These are phyloP conservation scores for Fragaria iinumae DNA, from an alignment of 306 rosid genomes.

Conservation along the genomic window DNA sequence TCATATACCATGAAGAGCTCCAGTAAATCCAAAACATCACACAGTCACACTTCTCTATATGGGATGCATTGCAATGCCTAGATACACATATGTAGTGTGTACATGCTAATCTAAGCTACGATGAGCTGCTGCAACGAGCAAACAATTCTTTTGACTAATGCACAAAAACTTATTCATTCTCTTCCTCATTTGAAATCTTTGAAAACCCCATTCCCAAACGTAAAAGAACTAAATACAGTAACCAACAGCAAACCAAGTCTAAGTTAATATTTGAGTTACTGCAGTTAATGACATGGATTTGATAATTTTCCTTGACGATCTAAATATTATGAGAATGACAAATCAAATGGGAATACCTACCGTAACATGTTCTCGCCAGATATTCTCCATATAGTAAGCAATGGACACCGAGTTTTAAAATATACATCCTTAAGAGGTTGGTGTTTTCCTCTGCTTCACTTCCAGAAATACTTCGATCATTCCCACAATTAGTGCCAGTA, in stretches of 20 bases:
- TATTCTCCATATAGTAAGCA: slow-evolving; percentile 65
- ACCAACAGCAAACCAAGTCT: not conserved
- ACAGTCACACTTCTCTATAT: not conserved
- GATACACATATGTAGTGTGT: not conserved
- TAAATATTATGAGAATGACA: slow-evolving; percentile 39
- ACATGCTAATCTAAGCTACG: not conserved
- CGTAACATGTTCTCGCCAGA: slow-evolving; percentile 54
- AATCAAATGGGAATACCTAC: slow-evolving; percentile 38
- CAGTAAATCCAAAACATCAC: not conserved
- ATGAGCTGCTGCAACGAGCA: not conserved
- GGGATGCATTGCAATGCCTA: not conserved
- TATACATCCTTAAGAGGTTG: slow-evolving; percentile 22
- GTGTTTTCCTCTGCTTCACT: slow-evolving; percentile 20
- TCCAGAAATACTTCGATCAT: slow-evolving; percentile 5
- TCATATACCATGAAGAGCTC: not conserved
- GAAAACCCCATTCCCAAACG: not conserved
- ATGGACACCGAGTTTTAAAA: slow-evolving; percentile 53
- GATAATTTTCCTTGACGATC: slow-evolving; percentile 19
- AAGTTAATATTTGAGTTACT: not conserved
- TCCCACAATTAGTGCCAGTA: slow-evolving; percentile 19
- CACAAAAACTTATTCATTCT: not conserved
- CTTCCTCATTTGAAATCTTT: too few relatives aligned
- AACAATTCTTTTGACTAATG: not conserved
- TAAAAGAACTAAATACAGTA: not conserved
- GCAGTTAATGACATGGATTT: slow-evolving; percentile 6